Evolutionary conservation across 2,329 filamentous ascomycete genomes (phyloP), one percentile per base, ranked within the genome.

Genomic region (Fusarium robinianum): DNA sequence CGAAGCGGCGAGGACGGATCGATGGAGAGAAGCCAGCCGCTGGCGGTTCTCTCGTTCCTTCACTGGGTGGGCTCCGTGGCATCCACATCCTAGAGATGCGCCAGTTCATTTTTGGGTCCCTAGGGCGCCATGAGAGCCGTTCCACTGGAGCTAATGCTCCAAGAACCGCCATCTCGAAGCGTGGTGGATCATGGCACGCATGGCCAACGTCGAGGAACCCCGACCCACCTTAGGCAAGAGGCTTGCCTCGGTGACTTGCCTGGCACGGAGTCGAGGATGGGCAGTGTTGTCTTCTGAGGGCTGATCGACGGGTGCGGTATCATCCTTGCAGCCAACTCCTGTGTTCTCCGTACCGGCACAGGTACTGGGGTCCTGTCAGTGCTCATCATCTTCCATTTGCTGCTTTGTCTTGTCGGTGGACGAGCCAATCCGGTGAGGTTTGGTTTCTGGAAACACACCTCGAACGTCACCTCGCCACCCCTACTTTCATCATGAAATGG

Each of bases 401-500:
- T n/a, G 23, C 34, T 24, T 26, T 29, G 31, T 30, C 30, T 39
- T 39, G 30, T 43, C n/a, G n/a, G n/a, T n/a, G n/a, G n/a, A n/a
- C n/a, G n/a, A n/a, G n/a, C n/a, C n/a, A n/a, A n/a, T n/a, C n/a
- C n/a, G 25, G 32, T 38, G 44, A 37, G 39, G 26, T 38, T 45
- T 46, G 36, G 27, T 51, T 60, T 60, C 55, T 60, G 57, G 57
- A 60, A 60, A 55, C 48, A 60, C 57, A 43, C 57, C 57, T 59
- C 50, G 33, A 42, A 35, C 47, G 27, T 35, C 26, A 50, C 32
- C 37, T 40, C 33, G 53, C 38, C 44, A 53, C 50, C 40, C 46
- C 55, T 47, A 38, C 49, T 37, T 51, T n/a, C n/a, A n/a, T n/a
- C n/a, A n/a, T n/a, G 40, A 50, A 41, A 43, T 58, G 45, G 45